Base-by-base conservation (phyloP, 2,329 filamentous ascomycete genomes). In the Pleomassaria siparia region DNA sequence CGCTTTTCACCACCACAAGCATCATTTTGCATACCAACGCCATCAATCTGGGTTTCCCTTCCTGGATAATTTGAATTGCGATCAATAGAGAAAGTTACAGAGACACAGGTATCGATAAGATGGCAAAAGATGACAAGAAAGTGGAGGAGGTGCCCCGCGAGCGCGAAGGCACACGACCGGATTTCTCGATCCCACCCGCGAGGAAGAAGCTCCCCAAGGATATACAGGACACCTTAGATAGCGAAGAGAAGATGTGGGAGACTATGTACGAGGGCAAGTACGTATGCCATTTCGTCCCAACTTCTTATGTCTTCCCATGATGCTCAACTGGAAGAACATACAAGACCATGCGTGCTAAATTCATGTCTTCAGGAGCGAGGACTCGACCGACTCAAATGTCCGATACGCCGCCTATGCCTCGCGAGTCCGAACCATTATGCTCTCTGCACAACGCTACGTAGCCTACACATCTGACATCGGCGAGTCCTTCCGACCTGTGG, bases 381-480 rank as follows among this genome's bases (percentile, higher is more conserved):
- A 95, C 60, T 88, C 90, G 4, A 96, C 90, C 50, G 89, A 96
- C 45, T 88, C 85, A 59, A 86, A 84, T 59, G 76, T 95, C 63
- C 88, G 94, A 64, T 99, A 97, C 74, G 92, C 91, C 47, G 94
- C 88, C 59, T 99, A 99, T 74, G 89, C 90, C 40, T 84, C 86
- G 50, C 86, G 94, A 40, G 76, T 94, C 53, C 85, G 89, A 52
- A 96, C 91, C 7, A 88, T 97, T 57, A 84, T 99, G 63, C 77
- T 91, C 59, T 90, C 88, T 13, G 91, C 91, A 3, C 94, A 97
- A 65, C 86, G 94, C 63, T 99, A 99, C 66, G 91, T 99, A 40
- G 94, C 94, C 47, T 99, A 99, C 71, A 97, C 94, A 0, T 91
- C 87, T 16, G 92, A 97, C 64, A 92, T 99, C 55, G 94, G 94